Conservation (phyloP, 108 stramenopile species). For the Bacterosira constricta region DNA sequence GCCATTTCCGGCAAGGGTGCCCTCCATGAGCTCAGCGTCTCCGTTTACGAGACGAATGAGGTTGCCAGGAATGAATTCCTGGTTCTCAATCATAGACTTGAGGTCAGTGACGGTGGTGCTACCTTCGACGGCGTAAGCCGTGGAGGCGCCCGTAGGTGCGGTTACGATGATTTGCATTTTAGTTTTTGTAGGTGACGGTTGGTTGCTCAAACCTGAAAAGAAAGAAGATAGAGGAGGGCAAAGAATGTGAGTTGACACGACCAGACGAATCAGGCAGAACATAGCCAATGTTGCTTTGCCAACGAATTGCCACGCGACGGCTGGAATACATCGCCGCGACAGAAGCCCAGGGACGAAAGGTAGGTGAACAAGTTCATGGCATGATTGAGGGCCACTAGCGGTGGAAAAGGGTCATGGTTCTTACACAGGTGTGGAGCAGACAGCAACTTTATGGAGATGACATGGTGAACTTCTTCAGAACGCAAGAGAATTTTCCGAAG, state of each 20-base stretch:
- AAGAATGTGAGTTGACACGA: not conserved
- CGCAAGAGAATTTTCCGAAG: too few species aligned
- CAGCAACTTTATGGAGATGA: slow-evolving; percentile 26
- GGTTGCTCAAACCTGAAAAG: slow-evolving; percentile 76
- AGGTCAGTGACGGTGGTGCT: slow-evolving; percentile 82
- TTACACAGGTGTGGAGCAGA: slow-evolving; percentile 28
- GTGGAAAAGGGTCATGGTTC: slow-evolving; percentile 14
- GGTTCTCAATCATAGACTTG: slow-evolving; percentile 90
- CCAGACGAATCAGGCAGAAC: not conserved
- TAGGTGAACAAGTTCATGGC: not conserved
- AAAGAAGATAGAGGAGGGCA: not conserved
- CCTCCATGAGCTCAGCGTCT: slow-evolving; percentile 66
- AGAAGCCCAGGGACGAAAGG: not conserved
- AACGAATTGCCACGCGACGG: not conserved
- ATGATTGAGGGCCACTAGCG: not conserved
- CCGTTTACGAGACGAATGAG: slow-evolving; percentile 81
- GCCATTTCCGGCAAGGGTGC: slow-evolving; percentile 81
- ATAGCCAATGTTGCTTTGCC: not conserved
- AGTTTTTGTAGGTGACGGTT: slow-evolving; percentile 29
- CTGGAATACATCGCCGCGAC: too few species aligned
- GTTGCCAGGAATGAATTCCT: slow-evolving; percentile 80
- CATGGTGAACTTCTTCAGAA: too few species aligned
- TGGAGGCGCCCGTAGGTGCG: slow-evolving; percentile 52
- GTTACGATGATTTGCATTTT: slow-evolving; percentile 81
- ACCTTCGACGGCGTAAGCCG: slow-evolving; percentile 83